phyloP scores from a whole-genome alignment of 106 monocot species.

The Allium cepa region DNA sequence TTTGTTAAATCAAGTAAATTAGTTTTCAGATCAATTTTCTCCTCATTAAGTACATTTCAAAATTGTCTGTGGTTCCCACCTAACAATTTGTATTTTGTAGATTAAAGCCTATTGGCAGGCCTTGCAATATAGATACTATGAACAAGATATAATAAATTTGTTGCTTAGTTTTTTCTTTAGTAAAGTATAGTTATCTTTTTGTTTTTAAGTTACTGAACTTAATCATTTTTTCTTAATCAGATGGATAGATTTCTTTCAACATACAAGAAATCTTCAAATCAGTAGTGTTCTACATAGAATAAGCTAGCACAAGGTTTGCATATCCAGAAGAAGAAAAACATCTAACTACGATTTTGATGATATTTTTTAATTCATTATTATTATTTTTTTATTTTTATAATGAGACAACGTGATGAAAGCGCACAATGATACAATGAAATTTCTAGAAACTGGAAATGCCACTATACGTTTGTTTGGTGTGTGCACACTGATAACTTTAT shows the following conservation, averaged over 20 bases:
- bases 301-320: slow-evolving; percentile 67
- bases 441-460: not conserved
- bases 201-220: too few relatives aligned
- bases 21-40: too few relatives aligned
- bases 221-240: slow-evolving; percentile 13
- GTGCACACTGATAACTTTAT: not conserved
- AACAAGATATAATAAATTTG: too few relatives aligned
- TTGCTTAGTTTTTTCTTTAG: too few relatives aligned
- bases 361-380: not conserved
- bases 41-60: not conserved
- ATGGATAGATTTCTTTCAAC: slow-evolving; percentile 62
- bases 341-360: not conserved
- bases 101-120: too few relatives aligned
- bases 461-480: not conserved
- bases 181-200: too few relatives aligned
- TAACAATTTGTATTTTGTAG: too few relatives aligned
- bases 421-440: slow-evolving; percentile 60
- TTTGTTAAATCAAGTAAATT: too few relatives aligned
- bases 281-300: slow-evolving; percentile 77
- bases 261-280: slow-evolving; percentile 77
- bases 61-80: not conserved
- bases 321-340: not conserved
- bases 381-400: slow-evolving; percentile 8
- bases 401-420: slow-evolving; percentile 73
- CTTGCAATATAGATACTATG: too few relatives aligned